Conservation (phyloP, 495 filamentous ascomycete species). For the Echria macrotheca region DNA sequence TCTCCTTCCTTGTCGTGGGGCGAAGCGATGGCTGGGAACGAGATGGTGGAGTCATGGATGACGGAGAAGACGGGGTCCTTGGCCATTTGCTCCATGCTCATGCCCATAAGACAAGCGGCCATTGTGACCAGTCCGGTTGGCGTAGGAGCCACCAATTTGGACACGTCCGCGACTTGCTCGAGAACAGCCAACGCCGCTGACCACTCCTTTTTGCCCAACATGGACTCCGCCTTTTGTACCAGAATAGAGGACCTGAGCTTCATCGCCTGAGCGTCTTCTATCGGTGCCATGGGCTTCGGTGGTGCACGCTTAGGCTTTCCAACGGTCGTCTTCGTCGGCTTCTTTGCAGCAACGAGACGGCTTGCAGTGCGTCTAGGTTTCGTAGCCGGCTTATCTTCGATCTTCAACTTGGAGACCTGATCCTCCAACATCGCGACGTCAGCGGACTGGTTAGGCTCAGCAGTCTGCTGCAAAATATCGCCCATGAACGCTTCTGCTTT, state of each 20-base stretch:
- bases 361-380: slow-evolving; percentile 15
- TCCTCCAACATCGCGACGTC: slow-evolving; percentile 35
- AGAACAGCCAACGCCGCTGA: slow-evolving; percentile 47
- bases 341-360: slow-evolving; percentile 16
- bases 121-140: slow-evolving; percentile 49
- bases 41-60: slow-evolving; percentile 85
- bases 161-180: slow-evolving; percentile 38
- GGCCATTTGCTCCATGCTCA: slow-evolving; percentile 62
- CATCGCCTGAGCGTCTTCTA: slow-evolving; percentile 50
- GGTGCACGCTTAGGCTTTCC: not conserved
- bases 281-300: slow-evolving; percentile 14
- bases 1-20: slow-evolving; percentile 18
- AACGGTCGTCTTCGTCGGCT: slow-evolving; percentile 10
- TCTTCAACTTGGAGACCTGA: slow-evolving; percentile 40
- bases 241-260: slow-evolving; percentile 58
- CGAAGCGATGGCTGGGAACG: slow-evolving; percentile 59
- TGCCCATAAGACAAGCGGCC: slow-evolving; percentile 52
- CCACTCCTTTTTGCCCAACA: slow-evolving; percentile 53
- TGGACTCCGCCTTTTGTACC: slow-evolving; percentile 55
- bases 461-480: slow-evolving; percentile 21
- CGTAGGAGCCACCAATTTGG: slow-evolving; percentile 33
- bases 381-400: slow-evolving; percentile 31
- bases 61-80: slow-evolving; percentile 81
- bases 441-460: slow-evolving; percentile 1
- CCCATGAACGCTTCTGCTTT: slow-evolving; percentile 37